phyloP scores from a whole-genome alignment of 768 basidiomycete species.

The Leccinum arenicola region DNA sequence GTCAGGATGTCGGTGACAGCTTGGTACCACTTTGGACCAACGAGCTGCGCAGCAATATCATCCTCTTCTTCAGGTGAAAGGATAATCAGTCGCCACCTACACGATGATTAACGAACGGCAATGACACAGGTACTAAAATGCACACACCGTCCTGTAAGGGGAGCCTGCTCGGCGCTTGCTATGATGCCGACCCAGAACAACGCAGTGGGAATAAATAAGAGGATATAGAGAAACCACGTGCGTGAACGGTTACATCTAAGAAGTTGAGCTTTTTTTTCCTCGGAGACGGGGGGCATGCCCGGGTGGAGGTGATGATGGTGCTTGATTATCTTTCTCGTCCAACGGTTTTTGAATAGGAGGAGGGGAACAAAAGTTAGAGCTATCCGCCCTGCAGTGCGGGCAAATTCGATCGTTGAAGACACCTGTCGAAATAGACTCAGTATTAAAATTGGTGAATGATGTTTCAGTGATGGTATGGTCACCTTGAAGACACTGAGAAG shows the following conservation, averaged over 20 bases:
- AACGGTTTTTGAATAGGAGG: constrained; percentile 56
- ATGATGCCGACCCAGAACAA: constrained; percentile 69
- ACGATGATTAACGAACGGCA: constrained; percentile 6
- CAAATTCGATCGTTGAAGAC: constrained; percentile 69
- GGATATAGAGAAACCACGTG: constrained; percentile 48
- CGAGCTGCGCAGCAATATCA: constrained; percentile 76
- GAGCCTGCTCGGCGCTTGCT: constrained; percentile 74
- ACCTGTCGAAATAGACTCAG: constrained; percentile 41
- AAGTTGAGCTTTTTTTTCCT: constrained; percentile 48
- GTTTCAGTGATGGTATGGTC: constrained; percentile 8
- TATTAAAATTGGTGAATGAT: not conserved
- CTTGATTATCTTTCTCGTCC: constrained; percentile 48
- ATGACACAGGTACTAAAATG: not conserved
- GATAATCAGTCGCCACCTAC: constrained; percentile 82
- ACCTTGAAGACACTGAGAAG: constrained; percentile 66
- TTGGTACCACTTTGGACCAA: constrained; percentile 82
- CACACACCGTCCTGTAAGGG: constrained; percentile 79
- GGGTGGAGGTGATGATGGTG: constrained; percentile 36
- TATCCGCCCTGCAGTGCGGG: constrained; percentile 66
- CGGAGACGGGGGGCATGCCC: constrained; percentile 44
- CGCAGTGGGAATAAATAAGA: constrained; percentile 58
- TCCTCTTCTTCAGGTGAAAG: constrained; percentile 94
- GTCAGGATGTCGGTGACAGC: constrained; percentile 80
- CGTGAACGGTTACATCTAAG: constrained; percentile 48
- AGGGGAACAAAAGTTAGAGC: constrained; percentile 75